Evolutionary conservation across 1,284 basidiomycete genomes (phyloP).

Genomic region (Chalciporus sp.): DNA sequence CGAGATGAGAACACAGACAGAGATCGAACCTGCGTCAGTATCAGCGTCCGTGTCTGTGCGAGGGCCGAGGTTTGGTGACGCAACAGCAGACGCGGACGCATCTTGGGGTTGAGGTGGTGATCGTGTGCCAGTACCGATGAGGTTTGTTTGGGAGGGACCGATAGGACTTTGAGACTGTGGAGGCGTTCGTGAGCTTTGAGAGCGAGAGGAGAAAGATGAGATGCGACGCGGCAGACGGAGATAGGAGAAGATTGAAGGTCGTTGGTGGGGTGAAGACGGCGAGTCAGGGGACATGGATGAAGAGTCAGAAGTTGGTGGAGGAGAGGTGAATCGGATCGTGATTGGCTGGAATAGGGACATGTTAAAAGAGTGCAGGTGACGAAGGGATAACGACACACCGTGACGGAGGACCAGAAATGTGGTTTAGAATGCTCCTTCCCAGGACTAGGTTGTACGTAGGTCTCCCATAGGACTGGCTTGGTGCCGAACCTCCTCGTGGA

Average conservation of each 20-base stretch:
- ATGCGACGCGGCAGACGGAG: constrained; percentile 9
- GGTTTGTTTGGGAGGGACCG: background rate
- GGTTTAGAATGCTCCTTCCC: background rate
- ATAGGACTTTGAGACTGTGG: background rate
- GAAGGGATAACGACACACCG: constrained; percentile 7
- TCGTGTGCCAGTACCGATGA: background rate
- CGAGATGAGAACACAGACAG: constrained; percentile 60
- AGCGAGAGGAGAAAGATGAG: background rate
- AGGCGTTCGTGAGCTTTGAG: background rate
- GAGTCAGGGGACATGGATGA: background rate
- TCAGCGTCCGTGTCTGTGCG: constrained; percentile 7
- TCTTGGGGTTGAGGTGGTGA: background rate
- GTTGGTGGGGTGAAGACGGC: background rate
- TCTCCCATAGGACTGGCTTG: constrained; percentile 23
- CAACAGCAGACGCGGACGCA: background rate
- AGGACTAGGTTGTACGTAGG: constrained; percentile 7
- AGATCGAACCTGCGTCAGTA: constrained; percentile 8
- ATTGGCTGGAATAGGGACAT: constrained; percentile 14
- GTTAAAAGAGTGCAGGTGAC: background rate
- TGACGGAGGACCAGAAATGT: constrained; percentile 16
- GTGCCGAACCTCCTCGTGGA: constrained; percentile 8
- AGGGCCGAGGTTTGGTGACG: background rate
- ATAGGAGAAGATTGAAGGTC: constrained; percentile 10
- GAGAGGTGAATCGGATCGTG: constrained; percentile 9
- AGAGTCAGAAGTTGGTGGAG: background rate